These are phyloP conservation scores for Climacium dendroides DNA, from an alignment of 225 moss, liverwort and hornwort genomes.

Conservation along the genomic window DNA sequence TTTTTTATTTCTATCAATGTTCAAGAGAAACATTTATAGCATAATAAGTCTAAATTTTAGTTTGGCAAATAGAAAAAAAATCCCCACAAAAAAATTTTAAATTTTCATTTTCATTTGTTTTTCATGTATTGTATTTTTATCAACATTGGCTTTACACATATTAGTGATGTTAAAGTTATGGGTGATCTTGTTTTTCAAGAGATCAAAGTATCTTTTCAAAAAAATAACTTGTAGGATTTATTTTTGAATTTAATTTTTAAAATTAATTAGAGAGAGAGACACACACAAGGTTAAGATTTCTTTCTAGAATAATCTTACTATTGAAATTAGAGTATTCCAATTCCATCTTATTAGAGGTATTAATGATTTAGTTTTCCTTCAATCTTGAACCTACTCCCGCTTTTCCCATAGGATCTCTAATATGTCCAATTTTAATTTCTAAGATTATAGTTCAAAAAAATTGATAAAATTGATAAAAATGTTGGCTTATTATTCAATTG, in stretches of 20 bases:
- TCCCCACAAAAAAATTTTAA: neutral
- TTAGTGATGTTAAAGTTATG: too few species aligned
- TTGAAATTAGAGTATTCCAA: neutral
- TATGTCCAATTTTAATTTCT: too few species aligned
- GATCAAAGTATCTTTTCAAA: neutral
- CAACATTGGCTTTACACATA: too few species aligned
- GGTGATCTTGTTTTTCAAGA: rapidly evolving
- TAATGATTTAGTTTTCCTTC: rapidly evolving
- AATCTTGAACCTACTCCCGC: neutral
- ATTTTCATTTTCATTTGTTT: too few species aligned
- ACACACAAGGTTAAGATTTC: neutral
- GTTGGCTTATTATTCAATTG: too few species aligned
- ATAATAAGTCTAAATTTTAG: too few species aligned
- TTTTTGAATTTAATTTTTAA: neutral
- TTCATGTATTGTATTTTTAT: neutral
- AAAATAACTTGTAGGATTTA: neutral
- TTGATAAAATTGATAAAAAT: too few species aligned
- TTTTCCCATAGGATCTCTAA: too few species aligned
- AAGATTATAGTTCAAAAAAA: too few species aligned
- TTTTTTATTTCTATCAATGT: neutral
- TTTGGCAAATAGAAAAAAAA: neutral
- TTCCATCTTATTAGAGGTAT: neutral
- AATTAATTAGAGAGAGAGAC: too few species aligned
- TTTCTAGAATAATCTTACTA: neutral
- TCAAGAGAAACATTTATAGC: too few species aligned